Conservation (phyloP, 345 rosid genomes). For the Eucalyptus leucophloia region DNA sequence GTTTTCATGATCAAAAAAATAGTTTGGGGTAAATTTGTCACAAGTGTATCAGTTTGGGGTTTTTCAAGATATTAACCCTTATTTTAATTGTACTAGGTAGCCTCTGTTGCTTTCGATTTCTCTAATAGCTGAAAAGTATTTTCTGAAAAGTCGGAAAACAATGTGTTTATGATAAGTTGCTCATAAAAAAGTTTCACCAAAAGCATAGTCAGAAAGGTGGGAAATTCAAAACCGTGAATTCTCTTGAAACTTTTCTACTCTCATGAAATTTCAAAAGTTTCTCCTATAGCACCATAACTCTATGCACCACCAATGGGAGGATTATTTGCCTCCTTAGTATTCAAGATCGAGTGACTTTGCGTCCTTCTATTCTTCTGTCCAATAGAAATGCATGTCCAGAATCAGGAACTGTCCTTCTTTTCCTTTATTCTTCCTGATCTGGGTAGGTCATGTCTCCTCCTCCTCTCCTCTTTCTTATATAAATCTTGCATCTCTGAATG, state of each 20-base stretch:
- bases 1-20: too few species aligned
- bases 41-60: too few species aligned
- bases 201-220: neutral
- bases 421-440: conserved; percentile 63
- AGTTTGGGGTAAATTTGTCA: too few species aligned
- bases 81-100: neutral
- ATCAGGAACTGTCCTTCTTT: neutral
- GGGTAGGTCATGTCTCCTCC: conserved; percentile 40
- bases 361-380: neutral
- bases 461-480: neutral
- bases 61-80: too few species aligned
- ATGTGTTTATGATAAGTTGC: neutral
- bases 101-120: neutral
- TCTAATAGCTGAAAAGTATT: neutral
- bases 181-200: neutral
- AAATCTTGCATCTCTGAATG: neutral
- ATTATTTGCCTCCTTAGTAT: neutral
- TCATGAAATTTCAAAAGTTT: neutral
- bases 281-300: neutral
- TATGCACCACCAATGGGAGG: neutral
- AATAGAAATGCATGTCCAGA: neutral
- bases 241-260: neutral
- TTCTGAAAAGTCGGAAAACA: neutral
- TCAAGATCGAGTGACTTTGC: neutral
- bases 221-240: neutral